Evolutionary conservation across 2,329 filamentous ascomycete species (phyloP), one percentile per base, ranked within the genome.

Genomic region (Chaetomium sp.): DNA sequence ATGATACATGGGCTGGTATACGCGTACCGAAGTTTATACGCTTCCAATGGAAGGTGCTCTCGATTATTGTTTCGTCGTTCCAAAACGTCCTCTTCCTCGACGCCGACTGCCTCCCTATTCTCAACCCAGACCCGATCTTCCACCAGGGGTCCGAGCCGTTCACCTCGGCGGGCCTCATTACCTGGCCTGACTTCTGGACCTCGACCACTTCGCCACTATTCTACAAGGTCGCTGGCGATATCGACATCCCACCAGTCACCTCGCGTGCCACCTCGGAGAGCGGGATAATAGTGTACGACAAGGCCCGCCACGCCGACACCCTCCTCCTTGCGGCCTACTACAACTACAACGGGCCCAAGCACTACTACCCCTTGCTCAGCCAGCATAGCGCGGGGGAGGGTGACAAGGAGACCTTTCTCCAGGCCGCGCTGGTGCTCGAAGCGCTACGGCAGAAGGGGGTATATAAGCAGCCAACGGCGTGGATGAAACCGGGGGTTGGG

Each of bases 51-150:
- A 87, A 87, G 72, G 78, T 82, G 45, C 81, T 86, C 67, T 78
- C 84, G 4, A 80, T 87, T 21, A 75, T 87, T 2, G 82, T 86
- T 67, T 86, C 85, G 1, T 82, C 83, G 4, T 87, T 86, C 68
- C 82, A 86, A 70, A 79, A 86, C 60, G 79, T 85, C 12, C 76
- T 87, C 21, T 86, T 85, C 73, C 80, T 87, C 70, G 85, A 87
- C 70, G 82, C 82, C 62, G 84, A 87, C 70, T 79, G 79, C 66
- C 85, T 86, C 69, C 83, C 84, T 4, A 64, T 77, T 35, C 67
- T 68, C 63, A 74, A 73, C 57, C 75, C 76, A 0, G 74, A 77
- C 13, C 65, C 73, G 4, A 73, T 87, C 16, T 83, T 87, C 68
- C 74, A 55, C 21, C 56, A 23, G 0, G 60, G 78, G n/a, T 75